Base-by-base conservation (phyloP, 371 early-diverging fungal species). In the Syncephalastrum monosporum region DNA sequence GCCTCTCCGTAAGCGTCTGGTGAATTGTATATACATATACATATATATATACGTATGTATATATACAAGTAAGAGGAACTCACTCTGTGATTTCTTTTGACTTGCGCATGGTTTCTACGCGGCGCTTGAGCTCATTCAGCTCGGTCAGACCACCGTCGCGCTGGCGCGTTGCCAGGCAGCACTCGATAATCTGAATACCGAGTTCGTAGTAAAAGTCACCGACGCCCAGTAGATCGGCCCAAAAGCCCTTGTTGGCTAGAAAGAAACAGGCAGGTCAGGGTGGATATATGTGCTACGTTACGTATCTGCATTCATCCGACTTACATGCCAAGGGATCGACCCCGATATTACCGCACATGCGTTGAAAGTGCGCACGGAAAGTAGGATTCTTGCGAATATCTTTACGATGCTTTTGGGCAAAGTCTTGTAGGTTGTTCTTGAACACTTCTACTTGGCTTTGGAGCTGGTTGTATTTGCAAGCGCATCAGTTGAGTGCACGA, bases 141-240 rank as follows among this genome's bases (percentile, higher is more conserved):
- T 92, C 94, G 49, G 95, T 90, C 29, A 97, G 75, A 1, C 98
- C 98, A 1, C 98, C 98, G 60, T 94, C 94, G 16, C 82, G 67
- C n/a, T 82, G 77, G 23, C 97, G 73, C 0, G 93, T 92, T 12
- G 82, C 79, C 19, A 96, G 78, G 57, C 97, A 98, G 0, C 88
- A 83, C 57, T 95, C 95, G 24, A 92, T 88, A 44, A 95, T 89
- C 63, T 95, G 96, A 17, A 98, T 87, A 1, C 90, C 94, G 5
- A 98, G 80, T 52, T 97, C 97, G 63, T 94, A 96, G 71, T 98
- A 98, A 72, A 97, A 98, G 66, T 97, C 97, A n/a, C 97, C 95
- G 0, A 96, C 88, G 0, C 98, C 98, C 5, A 98, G 74, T 17
- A 96, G 69, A 56, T 94, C 95, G 0, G 93, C 86, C 95, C 96